Evolutionary conservation across 1,139 yeast species (phyloP).

Genomic region (Geotrichum citri-aurantii): DNA sequence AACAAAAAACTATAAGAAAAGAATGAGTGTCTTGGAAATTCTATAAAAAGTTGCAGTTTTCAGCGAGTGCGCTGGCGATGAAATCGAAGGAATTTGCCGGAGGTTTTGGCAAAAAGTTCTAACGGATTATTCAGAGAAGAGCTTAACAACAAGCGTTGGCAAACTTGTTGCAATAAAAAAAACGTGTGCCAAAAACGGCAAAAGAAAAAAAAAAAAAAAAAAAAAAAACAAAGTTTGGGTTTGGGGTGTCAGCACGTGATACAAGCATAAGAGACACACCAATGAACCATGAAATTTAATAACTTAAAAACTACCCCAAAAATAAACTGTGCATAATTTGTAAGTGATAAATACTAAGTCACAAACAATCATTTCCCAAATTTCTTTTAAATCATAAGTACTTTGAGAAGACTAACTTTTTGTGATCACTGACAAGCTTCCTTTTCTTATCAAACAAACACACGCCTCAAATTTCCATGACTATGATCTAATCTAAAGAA

Average conservation of each 20-base stretch:
- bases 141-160: background rate
- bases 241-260: background rate
- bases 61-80: background rate
- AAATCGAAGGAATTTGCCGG: background rate
- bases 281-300: background rate
- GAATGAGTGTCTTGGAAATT: background rate
- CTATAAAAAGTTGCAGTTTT: background rate
- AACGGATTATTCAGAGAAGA: background rate
- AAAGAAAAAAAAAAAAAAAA: background rate
- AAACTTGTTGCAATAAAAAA: background rate
- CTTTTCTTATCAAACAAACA: no score
- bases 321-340: background rate
- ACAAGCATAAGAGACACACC: background rate
- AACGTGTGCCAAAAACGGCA: background rate
- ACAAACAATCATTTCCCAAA: no score
- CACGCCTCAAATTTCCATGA: no score
- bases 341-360: background rate
- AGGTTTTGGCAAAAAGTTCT: background rate
- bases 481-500: no score
- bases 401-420: no score
- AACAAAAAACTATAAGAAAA: background rate
- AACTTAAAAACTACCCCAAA: no score
- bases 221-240: background rate
- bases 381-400: no score
- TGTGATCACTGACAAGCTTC: no score